These are phyloP conservation scores for Phaseolus lunatus DNA, from an alignment of 306 rosid species.

Conservation along the genomic window DNA sequence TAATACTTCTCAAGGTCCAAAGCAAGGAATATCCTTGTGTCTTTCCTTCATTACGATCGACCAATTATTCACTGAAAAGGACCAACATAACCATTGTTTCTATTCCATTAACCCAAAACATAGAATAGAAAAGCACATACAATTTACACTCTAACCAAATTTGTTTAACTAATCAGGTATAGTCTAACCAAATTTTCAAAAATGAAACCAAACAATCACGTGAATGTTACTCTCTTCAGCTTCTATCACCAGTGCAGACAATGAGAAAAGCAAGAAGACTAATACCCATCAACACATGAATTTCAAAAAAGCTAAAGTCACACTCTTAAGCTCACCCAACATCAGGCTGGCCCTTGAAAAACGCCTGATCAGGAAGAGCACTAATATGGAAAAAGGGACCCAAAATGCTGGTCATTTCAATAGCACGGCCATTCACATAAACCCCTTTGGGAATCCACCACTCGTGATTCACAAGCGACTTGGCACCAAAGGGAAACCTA, in stretches of 20 bases:
- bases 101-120: constrained; percentile 14
- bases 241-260: constrained; percentile 17
- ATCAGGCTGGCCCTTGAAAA: constrained; percentile 90
- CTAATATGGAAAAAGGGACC: constrained; percentile 94
- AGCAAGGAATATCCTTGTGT: constrained; percentile 23
- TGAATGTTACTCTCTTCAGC: not conserved
- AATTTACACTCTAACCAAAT: not conserved
- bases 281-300: not conserved
- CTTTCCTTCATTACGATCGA: constrained; percentile 2
- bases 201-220: constrained; percentile 12
- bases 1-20: constrained; percentile 24
- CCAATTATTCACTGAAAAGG: constrained; percentile 11
- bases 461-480: constrained; percentile 76
- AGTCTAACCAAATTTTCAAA: not conserved
- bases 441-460: constrained; percentile 96
- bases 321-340: constrained; percentile 77
- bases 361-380: constrained; percentile 82
- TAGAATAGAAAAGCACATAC: constrained; percentile 21
- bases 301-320: constrained; percentile 18
- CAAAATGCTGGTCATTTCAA: constrained; percentile 95
- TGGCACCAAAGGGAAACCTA: constrained; percentile 83
- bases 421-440: constrained; percentile 94
- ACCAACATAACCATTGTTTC: constrained; percentile 31
- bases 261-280: not conserved
- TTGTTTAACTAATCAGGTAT: not conserved